Percentiles rank a stretch among this genome's conserved stretches.
These are phyloP conservation scores for Scheffersomyces stipitis DNA, from an alignment of 805 yeast species.

Conservation along the genomic window DNA sequence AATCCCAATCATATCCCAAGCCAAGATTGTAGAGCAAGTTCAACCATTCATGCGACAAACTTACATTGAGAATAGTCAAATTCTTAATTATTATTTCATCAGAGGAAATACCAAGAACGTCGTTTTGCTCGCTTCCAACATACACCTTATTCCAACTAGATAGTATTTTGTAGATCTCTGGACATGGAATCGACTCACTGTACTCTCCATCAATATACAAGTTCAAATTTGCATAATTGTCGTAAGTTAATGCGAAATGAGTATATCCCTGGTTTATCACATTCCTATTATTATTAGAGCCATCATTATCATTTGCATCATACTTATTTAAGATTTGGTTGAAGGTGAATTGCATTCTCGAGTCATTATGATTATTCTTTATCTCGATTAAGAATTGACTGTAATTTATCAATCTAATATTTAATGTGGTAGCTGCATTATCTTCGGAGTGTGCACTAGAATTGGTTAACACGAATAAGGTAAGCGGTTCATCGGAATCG, in stretches of 20 bases:
- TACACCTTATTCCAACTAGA: slow-evolving; percentile 36
- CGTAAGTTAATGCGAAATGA: slow-evolving; percentile 39
- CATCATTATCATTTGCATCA: slow-evolving; percentile 2
- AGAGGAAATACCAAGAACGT: slow-evolving; percentile 6
- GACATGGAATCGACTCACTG: slow-evolving; percentile 42
- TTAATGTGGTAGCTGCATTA: slow-evolving; percentile 18
- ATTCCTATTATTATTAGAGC: slow-evolving; percentile 22
- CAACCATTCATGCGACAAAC: slow-evolving; percentile 52
- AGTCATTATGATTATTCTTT: slow-evolving; percentile 18
- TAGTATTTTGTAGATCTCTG: slow-evolving; percentile 26
- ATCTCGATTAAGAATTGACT: slow-evolving; percentile 30
- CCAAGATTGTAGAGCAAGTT: slow-evolving; percentile 45
- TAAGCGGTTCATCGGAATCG: slow-evolving; percentile 11
- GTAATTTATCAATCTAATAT: slow-evolving; percentile 26
- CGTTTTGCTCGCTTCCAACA: slow-evolving; percentile 26
- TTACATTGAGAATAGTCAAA: slow-evolving; percentile 36
- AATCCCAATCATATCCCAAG: slow-evolving; percentile 50
- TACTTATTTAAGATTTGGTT: slow-evolving; percentile 25
- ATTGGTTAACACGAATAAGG: slow-evolving; percentile 27
- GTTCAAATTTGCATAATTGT: slow-evolving; percentile 37
- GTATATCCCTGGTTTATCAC: slow-evolving; percentile 19
- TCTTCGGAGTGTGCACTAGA: slow-evolving; percentile 17
- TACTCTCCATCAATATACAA: slow-evolving; percentile 52
- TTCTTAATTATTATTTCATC: slow-evolving; percentile 36
- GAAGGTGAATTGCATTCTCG: slow-evolving; percentile 32